These are phyloP conservation scores for Thuidium tamariscinum DNA, from an alignment of 225 moss, liverwort and hornwort genomes.

Conservation along the genomic window DNA sequence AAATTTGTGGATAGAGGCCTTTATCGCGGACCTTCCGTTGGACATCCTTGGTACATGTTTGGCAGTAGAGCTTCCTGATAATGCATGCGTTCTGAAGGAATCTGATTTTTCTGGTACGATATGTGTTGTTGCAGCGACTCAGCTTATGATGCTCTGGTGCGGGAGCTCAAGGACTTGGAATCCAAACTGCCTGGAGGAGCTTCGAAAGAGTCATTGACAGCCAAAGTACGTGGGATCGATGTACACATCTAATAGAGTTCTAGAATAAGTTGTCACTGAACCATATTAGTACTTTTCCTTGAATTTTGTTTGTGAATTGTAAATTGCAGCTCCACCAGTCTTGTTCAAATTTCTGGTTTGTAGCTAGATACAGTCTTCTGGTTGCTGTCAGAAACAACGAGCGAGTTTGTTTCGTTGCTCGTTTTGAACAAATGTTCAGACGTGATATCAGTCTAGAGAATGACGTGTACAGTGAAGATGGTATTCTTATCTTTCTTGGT, in stretches of 20 bases:
- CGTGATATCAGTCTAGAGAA: neutral
- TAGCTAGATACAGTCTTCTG: neutral
- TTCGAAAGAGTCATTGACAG: conserved; percentile 8
- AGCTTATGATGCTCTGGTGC: conserved; percentile 66
- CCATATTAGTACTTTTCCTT: neutral
- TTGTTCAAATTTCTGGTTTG: neutral
- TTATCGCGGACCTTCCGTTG: neutral
- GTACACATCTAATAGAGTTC: neutral
- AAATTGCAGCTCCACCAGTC: neutral
- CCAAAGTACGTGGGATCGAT: conserved; percentile 20
- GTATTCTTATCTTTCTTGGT: neutral
- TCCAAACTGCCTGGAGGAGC: conserved; percentile 17
- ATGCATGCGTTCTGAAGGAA: neutral
- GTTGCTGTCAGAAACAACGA: neutral
- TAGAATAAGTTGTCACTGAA: neutral
- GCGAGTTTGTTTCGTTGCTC: neutral
- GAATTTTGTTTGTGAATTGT: neutral
- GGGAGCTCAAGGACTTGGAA: conserved; percentile 55
- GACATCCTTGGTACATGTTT: neutral
- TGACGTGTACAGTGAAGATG: neutral
- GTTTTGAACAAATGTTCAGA: neutral
- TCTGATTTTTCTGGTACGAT: neutral
- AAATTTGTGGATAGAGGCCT: neutral
- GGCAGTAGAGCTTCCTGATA: neutral
- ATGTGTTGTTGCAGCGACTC: conserved; percentile 49